Evolutionary conservation across 208 protist species (phyloP), one percentile per base, ranked within the genome.

Genomic region (Wallacemonas sp.): DNA sequence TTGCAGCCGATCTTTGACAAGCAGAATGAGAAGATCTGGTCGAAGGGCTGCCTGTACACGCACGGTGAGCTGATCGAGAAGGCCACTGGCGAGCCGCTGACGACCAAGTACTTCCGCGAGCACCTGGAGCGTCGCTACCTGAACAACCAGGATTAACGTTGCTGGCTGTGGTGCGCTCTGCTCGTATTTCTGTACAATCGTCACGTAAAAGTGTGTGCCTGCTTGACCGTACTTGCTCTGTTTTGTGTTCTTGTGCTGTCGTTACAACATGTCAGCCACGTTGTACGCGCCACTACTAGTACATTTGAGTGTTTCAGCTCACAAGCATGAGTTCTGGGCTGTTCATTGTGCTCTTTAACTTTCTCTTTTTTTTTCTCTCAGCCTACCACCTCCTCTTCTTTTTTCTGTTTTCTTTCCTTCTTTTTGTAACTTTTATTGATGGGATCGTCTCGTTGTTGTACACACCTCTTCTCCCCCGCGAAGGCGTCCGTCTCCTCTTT

Each of bases 41-140:
- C 68, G 37, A 50, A 87, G 30, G 81, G 78, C 24, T 83, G 66
- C 27, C 22, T 76, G 19, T 81, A 75, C 66, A 57, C 55, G 41
- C 88, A 82, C 17, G 76, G 93, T 3, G 87, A 93, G 5, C 75
- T 96, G 33, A 76, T 95, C 26, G 63, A 57, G 29, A 57, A 72
- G 30, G 88, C 85, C 45, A 91, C 86, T 10, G 89, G 90, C 6
- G 85, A 94, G 66, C 29, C 19, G 22, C 66, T 97, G 22, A 93
- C 95, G 64, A 77, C 89, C 2, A n/a, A 82, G 50, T 73, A 91
- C 63, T 81, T 94, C 54, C 78, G 77, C 27, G 53, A 76, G 42
- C 89, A 97, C 61, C 79, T 97, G 15, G 73, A 82, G 58, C 55
- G 63, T 4, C 90, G 91, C 44, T 95, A 97, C 67, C 72, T 88